Percentiles rank a stretch among this genome's conserved stretches.
phyloP scores from a whole-genome alignment of 148 eudicot species.

The Vaccinium darrowii region DNA sequence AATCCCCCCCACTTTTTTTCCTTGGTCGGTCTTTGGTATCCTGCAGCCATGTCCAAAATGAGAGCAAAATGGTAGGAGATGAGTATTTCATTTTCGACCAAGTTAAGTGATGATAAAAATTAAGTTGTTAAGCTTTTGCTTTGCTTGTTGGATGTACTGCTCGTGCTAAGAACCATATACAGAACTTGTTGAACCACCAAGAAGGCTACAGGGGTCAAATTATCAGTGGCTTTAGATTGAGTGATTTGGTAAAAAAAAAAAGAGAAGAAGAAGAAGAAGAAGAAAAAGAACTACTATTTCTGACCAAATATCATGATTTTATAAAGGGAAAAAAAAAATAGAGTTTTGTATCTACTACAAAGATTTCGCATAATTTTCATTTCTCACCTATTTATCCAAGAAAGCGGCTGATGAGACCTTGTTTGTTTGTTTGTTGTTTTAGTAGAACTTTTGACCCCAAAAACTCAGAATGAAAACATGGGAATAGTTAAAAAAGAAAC shows the following conservation, averaged over 20 bases:
- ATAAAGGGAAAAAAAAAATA: not conserved
- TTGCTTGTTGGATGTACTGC: too few relatives aligned
- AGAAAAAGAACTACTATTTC: too few relatives aligned
- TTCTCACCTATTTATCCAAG: not conserved
- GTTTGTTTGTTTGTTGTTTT: not conserved
- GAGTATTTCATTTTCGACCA: not conserved
- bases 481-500: not conserved
- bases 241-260: too few relatives aligned
- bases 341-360: not conserved
- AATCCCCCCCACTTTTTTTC: not conserved
- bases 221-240: too few relatives aligned
- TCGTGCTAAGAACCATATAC: too few relatives aligned
- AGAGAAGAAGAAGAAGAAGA: too few relatives aligned
- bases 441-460: not conserved
- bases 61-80: not conserved
- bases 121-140: too few relatives aligned
- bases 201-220: too few relatives aligned
- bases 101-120: too few relatives aligned
- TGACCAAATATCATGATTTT: too few relatives aligned
- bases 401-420: not conserved
- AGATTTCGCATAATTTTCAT: not conserved
- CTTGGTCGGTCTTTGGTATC: not conserved
- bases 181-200: not conserved
- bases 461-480: constrained; percentile 1
- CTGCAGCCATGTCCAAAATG: not conserved